Evolutionary conservation across 2,329 filamentous ascomycete genomes (phyloP).

Genomic region (Colletotrichum lini): DNA sequence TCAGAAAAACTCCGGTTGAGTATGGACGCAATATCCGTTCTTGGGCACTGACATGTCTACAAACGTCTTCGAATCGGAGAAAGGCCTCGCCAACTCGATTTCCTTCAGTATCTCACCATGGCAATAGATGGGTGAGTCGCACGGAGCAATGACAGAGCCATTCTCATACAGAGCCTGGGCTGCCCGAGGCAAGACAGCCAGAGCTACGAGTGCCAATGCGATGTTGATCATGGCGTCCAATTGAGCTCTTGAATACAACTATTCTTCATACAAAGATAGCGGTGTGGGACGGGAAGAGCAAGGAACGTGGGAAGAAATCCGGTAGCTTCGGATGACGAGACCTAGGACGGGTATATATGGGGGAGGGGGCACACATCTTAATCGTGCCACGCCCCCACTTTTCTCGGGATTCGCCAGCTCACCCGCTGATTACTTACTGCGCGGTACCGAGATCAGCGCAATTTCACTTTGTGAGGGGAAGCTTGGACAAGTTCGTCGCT

Average conservation of each 20-base stretch:
- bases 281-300: neutral
- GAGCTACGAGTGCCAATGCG: conserved; percentile 19
- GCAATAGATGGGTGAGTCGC: conserved; percentile 78
- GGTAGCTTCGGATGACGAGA: conserved; percentile 24
- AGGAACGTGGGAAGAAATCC: neutral
- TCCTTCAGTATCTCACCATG: conserved; percentile 74
- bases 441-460: conserved; percentile 11
- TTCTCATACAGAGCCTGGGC: conserved; percentile 69
- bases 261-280: neutral
- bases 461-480: neutral
- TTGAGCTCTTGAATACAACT: conserved; percentile 3
- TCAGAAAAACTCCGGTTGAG: conserved; percentile 26
- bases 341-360: conserved; percentile 25
- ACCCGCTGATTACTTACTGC: too few relatives aligned
- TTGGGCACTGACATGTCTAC: conserved; percentile 72
- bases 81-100: conserved; percentile 75
- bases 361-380: neutral
- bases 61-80: conserved; percentile 79
- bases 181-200: conserved; percentile 43
- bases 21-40: neutral
- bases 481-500: conserved; percentile 28
- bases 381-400: too few relatives aligned
- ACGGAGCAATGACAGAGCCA: conserved; percentile 73
- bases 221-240: conserved; percentile 17
- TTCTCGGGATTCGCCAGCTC: too few relatives aligned